Percentiles rank a stretch among this genome's conserved stretches.
Conservation (phyloP, 1,284 basidiomycete species). For the Limonomyces culmigenus region DNA sequence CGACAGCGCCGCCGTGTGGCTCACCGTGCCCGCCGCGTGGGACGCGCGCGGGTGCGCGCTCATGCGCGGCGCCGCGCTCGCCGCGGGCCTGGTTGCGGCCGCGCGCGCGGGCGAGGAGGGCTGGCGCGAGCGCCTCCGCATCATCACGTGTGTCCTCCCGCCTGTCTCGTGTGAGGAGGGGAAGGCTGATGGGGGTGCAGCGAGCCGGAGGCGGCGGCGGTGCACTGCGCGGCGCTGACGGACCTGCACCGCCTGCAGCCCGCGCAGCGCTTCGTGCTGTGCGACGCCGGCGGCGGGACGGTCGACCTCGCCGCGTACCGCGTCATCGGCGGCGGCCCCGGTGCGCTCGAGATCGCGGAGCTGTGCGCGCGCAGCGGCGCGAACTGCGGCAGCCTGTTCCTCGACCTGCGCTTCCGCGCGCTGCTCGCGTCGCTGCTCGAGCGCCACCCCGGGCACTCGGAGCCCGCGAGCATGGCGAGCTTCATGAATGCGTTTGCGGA, state of each 20-base stretch:
- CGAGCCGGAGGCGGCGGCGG: constrained; percentile 73
- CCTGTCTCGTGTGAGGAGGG: constrained; percentile 3
- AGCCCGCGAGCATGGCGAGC: constrained; percentile 58
- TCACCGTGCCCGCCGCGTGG: constrained; percentile 77
- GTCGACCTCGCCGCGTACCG: constrained; percentile 58
- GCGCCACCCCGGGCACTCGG: constrained; percentile 66
- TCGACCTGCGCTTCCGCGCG: constrained; percentile 67
- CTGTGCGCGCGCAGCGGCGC: constrained; percentile 69
- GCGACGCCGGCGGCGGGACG: constrained; percentile 71
- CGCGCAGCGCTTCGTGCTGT: constrained; percentile 66
- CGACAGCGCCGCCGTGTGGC: constrained; percentile 65
- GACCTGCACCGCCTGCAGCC: constrained; percentile 59
- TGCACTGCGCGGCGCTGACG: constrained; percentile 65
- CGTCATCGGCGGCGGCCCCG: constrained; percentile 59
- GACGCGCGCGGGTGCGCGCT: constrained; percentile 64
- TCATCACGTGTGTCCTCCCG: constrained; percentile 41
- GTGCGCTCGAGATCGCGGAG: constrained; percentile 68
- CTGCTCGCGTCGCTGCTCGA: constrained; percentile 52
- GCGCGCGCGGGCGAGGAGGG: constrained; percentile 48
- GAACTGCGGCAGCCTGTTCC: constrained; percentile 68
- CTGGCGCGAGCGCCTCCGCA: constrained; percentile 63
- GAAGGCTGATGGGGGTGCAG: constrained; percentile 14
- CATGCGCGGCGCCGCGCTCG: constrained; percentile 68
- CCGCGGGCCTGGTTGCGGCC: constrained; percentile 59
- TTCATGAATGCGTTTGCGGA: constrained; percentile 78